Evolutionary conservation across 306 rosid genomes (phyloP).

Genomic region (Quercus aquifolioides): DNA sequence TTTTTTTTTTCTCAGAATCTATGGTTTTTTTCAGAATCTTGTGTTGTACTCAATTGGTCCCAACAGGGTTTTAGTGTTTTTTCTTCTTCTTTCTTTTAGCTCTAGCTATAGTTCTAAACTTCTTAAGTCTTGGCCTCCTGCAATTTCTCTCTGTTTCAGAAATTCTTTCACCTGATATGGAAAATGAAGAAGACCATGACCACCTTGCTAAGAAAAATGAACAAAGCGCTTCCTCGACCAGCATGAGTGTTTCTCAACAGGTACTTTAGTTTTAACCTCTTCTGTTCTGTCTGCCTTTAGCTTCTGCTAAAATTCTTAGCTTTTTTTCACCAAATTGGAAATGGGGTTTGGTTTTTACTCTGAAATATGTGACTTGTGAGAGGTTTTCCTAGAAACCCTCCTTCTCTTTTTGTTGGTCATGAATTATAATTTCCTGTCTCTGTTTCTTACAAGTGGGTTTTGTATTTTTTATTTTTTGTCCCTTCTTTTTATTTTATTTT

Average conservation of each 20-base stretch:
- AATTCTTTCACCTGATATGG: slow-evolving; percentile 21
- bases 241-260: slow-evolving; percentile 10
- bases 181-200: slow-evolving; percentile 8
- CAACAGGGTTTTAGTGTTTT: not conserved
- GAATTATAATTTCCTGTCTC: not conserved
- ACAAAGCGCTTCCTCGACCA: slow-evolving; percentile 16
- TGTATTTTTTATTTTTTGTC: not conserved
- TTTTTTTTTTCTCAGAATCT: not conserved
- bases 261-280: slow-evolving; percentile 20
- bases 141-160: not conserved
- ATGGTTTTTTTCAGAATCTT: not conserved
- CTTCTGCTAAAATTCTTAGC: not conserved
- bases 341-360: not conserved
- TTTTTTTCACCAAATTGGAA: not conserved
- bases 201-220: slow-evolving; percentile 7
- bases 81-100: not conserved
- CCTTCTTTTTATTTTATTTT: not conserved
- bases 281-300: not conserved
- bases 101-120: not conserved
- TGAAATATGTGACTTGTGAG: not conserved
- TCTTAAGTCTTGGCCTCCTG: not conserved
- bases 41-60: not conserved
- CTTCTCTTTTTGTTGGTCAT: not conserved
- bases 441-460: not conserved
- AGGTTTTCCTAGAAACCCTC: not conserved